Conservation (phyloP, 2,329 filamentous ascomycete species). For the Ophiostoma ulmi region DNA sequence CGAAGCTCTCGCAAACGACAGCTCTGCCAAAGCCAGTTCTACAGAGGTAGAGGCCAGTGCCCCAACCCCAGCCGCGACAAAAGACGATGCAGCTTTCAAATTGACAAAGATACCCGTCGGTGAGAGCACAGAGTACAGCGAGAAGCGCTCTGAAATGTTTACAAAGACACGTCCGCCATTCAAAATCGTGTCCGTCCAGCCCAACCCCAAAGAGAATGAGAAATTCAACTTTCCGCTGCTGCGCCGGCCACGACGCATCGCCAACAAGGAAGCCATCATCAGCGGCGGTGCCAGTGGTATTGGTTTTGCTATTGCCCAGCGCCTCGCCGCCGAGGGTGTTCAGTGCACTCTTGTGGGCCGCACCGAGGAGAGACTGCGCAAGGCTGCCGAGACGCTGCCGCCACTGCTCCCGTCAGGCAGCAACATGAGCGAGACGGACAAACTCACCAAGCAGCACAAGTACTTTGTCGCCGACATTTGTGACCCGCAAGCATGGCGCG, state of each 20-base stretch:
- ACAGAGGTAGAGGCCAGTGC: neutral
- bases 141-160: neutral
- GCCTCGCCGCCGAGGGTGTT: constrained; percentile 60
- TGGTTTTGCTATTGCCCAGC: constrained; percentile 59
- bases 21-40: neutral
- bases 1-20: neutral
- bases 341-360: constrained; percentile 58
- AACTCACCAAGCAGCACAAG: neutral
- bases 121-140: neutral
- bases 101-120: neutral
- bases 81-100: neutral
- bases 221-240: constrained; percentile 31
- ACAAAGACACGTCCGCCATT: neutral
- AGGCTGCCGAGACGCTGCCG: constrained; percentile 34
- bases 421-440: constrained; percentile 2
- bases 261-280: constrained; percentile 49
- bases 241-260: constrained; percentile 33
- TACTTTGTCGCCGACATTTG: constrained; percentile 29
- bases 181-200: neutral
- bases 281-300: constrained; percentile 69
- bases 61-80: neutral
- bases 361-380: constrained; percentile 42
- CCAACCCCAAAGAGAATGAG: neutral
- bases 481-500: constrained; percentile 26
- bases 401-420: constrained; percentile 28